Evolutionary conservation across 1,139 yeast species (phyloP), one percentile per base, ranked within the genome.

Genomic region (Candida sojae): DNA sequence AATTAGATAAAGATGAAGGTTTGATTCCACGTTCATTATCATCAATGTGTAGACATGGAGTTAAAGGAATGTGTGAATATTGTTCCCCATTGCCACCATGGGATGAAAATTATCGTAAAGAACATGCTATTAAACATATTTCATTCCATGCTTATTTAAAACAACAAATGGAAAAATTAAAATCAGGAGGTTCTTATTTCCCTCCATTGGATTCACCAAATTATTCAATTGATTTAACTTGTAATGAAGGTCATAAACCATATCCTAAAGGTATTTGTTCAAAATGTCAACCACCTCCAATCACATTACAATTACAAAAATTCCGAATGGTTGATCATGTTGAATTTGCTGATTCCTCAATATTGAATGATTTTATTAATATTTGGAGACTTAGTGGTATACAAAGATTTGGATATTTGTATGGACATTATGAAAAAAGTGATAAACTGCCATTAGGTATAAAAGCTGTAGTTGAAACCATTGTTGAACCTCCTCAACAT

Each of bases 321-420:
- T 95, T 88, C 65, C 80, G 99, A 60, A 89, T 93, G 97, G 96
- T 95, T 21, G 99, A 95, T 66, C 98, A 95, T 70, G 95, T 93
- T 30, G 98, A 93, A 65, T 88, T 92, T 66, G 84, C 91, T 17
- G 83, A 82, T 52, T 82, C 91, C 42, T 73, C 75, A 4, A 79
- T 91, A 33, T 80, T 95, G 49, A 89, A 93, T 64, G 74, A 79
- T 37, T 93, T 95, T 66, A 88, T 95, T 50, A 95, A 93, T 55
- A 73, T 88, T 12, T 93, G 99, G 99, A 83, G 99, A 68, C 72
- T 75, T 50, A 81, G 95, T 0, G 98, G 97, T 1, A 73, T 81
- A 13, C 99, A 95, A 68, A 77, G 99, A 59, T 79, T 87, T 52
- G 99, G 97, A 0, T 77, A 85, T 51, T 67, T 95, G 67, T 86